Percentiles rank a stretch among this genome's conserved stretches.
phyloP scores from a whole-genome alignment of 2,329 filamentous ascomycete species.

The Amylocarpus encephaloides region DNA sequence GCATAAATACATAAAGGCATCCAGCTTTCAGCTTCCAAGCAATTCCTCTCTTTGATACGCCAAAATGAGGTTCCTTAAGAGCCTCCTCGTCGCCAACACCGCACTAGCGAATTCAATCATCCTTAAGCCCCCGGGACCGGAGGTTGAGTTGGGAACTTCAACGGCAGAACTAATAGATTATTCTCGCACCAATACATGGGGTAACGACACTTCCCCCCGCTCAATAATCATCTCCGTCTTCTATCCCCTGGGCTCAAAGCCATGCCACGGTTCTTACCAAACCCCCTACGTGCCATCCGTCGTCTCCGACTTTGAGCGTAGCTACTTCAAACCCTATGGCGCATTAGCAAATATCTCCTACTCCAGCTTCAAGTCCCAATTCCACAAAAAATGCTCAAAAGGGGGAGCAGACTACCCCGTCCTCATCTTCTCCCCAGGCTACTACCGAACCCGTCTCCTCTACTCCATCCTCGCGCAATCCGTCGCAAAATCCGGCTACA shows the following conservation, averaged over 20 bases:
- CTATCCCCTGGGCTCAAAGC: conserved; percentile 7
- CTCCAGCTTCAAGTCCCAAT: conserved; percentile 1
- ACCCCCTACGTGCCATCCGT: conserved; percentile 2
- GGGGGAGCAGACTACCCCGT: conserved; percentile 12
- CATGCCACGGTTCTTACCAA: conserved; percentile 6
- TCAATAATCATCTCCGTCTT: conserved; percentile 8
- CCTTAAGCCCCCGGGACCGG: neutral
- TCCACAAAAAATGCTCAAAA: neutral
- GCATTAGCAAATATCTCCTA: conserved; percentile 2
- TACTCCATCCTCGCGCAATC: conserved; percentile 37
- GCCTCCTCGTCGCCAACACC: too few relatives aligned
- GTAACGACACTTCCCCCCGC: conserved; percentile 5
- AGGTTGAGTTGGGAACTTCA: neutral
- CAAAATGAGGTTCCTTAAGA: too few relatives aligned
- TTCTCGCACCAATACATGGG: conserved; percentile 8
- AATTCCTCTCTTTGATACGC: too few relatives aligned
- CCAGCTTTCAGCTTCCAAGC: too few relatives aligned
- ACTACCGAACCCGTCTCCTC: conserved; percentile 32
- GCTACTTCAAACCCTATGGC: neutral
- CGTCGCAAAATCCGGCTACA: conserved; percentile 37
- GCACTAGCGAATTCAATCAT: too few relatives aligned
- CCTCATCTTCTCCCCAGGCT: conserved; percentile 36
- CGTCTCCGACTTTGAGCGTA: neutral
- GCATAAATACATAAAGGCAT: too few relatives aligned
- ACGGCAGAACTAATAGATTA: conserved; percentile 11